Conservation (phyloP, 768 basidiomycete species). For the Krasilnikovozyma curviuscula region DNA sequence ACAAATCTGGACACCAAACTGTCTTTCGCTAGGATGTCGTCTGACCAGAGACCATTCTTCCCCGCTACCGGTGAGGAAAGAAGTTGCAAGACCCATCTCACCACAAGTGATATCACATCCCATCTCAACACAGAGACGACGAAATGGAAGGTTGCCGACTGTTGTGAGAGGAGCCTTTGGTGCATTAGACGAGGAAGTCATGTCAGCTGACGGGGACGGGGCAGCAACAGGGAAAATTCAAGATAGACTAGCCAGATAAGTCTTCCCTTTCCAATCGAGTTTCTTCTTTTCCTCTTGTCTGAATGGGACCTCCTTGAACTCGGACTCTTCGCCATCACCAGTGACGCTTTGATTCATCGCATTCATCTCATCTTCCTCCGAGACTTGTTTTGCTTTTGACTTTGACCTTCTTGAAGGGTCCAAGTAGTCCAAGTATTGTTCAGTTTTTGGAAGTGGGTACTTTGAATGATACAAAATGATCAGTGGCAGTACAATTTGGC, state of each 20-base stretch:
- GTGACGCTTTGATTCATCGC: slow-evolving; percentile 2
- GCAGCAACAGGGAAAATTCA: background rate
- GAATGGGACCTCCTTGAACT: slow-evolving; percentile 48
- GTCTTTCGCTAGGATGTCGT: slow-evolving; percentile 59
- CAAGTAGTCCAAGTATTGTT: background rate
- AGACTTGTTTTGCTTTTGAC: slow-evolving; percentile 1
- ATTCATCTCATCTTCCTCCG: slow-evolving; percentile 11
- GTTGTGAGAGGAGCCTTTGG: slow-evolving; percentile 10
- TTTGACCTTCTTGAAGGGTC: slow-evolving; percentile 2
- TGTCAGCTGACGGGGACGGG: background rate
- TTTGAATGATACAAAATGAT: background rate
- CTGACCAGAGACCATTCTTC: slow-evolving; percentile 61
- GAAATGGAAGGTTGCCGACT: slow-evolving; percentile 51
- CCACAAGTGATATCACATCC: slow-evolving; percentile 92
- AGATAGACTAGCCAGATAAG: slow-evolving; percentile 50
- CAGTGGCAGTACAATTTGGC: slow-evolving; percentile 8
- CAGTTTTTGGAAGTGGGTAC: slow-evolving; percentile 1
- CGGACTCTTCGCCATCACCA: slow-evolving; percentile 28
- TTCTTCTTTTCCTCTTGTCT: slow-evolving; percentile 69
- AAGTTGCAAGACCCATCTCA: slow-evolving; percentile 67
- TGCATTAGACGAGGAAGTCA: too few species aligned
- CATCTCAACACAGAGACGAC: slow-evolving; percentile 62
- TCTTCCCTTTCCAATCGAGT: slow-evolving; percentile 66
- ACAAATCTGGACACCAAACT: slow-evolving; percentile 81
- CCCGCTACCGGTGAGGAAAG: slow-evolving; percentile 68